Evolutionary conservation across 2,329 filamentous ascomycete genomes (phyloP).

Genomic region (Fusarium temperatum): DNA sequence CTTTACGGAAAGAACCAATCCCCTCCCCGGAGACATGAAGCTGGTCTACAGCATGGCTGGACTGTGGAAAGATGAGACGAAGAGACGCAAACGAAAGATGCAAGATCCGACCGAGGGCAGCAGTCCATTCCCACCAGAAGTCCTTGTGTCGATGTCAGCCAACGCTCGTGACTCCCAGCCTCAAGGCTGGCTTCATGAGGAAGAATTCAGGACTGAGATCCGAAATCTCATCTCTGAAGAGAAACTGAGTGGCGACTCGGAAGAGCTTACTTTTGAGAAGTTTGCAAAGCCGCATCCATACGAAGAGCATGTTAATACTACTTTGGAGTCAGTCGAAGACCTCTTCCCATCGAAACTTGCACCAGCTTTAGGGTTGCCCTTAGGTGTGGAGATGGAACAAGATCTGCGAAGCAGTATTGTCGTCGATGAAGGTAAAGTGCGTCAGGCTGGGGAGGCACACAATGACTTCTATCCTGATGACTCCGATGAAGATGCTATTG

Average conservation of each 20-base stretch:
- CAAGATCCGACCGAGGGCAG: conserved; percentile 69
- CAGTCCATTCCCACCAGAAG: conserved; percentile 83
- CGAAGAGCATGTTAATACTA: conserved; percentile 74
- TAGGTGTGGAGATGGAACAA: conserved; percentile 30
- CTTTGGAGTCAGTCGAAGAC: conserved; percentile 85
- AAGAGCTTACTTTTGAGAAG: conserved; percentile 66
- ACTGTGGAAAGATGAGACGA: conserved; percentile 90
- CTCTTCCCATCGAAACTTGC: conserved; percentile 76
- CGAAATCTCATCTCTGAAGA: conserved; percentile 72
- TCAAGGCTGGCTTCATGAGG: conserved; percentile 93
- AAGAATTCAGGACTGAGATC: conserved; percentile 77
- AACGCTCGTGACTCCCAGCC: conserved; percentile 75
- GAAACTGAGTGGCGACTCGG: conserved; percentile 52
- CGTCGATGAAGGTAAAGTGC: conserved; percentile 71
- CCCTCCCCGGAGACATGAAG: conserved; percentile 74
- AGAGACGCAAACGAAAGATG: conserved; percentile 78
- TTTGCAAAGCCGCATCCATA: conserved; percentile 67
- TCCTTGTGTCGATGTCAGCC: conserved; percentile 87
- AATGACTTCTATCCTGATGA: conserved; percentile 60
- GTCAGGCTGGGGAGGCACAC: conserved; percentile 56
- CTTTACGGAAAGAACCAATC: conserved; percentile 77
- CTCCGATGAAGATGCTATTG: conserved; percentile 60
- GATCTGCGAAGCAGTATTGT: conserved; percentile 59
- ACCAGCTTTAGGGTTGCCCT: conserved; percentile 55
- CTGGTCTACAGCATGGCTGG: conserved; percentile 94